Conservation (phyloP, 331 rosid genomes). For the Telfairia occidentalis region DNA sequence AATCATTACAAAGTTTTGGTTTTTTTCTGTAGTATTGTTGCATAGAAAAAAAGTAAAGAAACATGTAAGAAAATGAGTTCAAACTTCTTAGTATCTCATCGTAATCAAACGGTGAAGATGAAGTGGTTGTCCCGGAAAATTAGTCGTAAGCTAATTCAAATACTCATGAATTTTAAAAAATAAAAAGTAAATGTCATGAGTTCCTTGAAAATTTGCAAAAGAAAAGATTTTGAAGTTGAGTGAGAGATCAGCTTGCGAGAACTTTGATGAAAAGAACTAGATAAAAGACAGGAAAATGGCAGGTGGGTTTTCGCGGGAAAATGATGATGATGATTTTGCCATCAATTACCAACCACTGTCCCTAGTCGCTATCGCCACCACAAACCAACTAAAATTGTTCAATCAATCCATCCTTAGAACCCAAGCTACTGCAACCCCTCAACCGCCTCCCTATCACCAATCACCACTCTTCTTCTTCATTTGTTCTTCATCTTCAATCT, state of each 20-base stretch:
- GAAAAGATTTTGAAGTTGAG: too few relatives aligned
- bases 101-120: too few relatives aligned
- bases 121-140: too few relatives aligned
- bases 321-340: slow-evolving; percentile 21
- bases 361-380: slow-evolving; percentile 12
- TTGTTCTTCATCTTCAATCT: slow-evolving; percentile 20
- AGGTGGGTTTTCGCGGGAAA: slow-evolving; percentile 1
- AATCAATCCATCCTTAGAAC: slow-evolving; percentile 32
- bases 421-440: slow-evolving; percentile 61
- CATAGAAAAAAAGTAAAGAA: background rate
- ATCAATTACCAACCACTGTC: slow-evolving; percentile 22
- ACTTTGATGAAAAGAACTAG: background rate
- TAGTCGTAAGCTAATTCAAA: too few relatives aligned
- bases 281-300: background rate
- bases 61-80: background rate
- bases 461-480: slow-evolving; percentile 29
- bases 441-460: slow-evolving; percentile 31
- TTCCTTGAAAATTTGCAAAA: background rate
- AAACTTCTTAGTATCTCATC: too few relatives aligned
- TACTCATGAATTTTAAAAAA: too few relatives aligned
- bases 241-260: too few relatives aligned
- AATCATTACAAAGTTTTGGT: background rate
- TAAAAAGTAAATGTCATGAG: too few relatives aligned
- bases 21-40: background rate
- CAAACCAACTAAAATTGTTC: slow-evolving; percentile 24